Base-by-base conservation (phyloP, 306 rosid species). In the Datisca glomerata region DNA sequence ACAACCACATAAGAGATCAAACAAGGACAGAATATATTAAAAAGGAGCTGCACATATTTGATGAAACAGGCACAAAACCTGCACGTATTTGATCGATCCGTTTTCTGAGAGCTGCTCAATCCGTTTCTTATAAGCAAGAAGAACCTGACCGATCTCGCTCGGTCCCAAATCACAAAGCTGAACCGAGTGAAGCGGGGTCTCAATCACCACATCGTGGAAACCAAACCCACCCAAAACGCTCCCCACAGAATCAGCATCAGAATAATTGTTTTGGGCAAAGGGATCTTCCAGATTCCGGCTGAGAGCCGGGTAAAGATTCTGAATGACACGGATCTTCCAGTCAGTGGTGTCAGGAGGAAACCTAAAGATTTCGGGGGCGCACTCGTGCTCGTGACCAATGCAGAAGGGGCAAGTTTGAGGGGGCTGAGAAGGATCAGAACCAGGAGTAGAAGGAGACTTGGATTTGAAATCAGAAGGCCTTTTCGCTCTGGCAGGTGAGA, bases 321-420 rank as follows among this genome's bases (percentile, higher is more conserved):
- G 61, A 56, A 85, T 80, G 53, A 85, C 85, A 47, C 96, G 69
- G 47, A 80, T 12, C 18, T 20, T 71, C 96, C 96, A 85, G 1
- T 80, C 59, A 4, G 78, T 60, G 57, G 12, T 13, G 1, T 41
- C 49, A 23, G 76, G 54, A 0, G 96, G 96, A 41, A 80, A 41
- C 35, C 96, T 77, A 27, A 85, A 80, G 61, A 76, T 74, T 59
- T 85, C 87, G 41, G 96, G 93, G 5, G 96, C 96, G 13, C 96
- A 80, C 14, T 64, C 57, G 60, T 76, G 75, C 66, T 85, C 87
- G 29, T 62, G 75, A 57, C 96, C 93, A 31, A 73, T 60, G 61
- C 96, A 85, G 64, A 80, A 80, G 47, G 96, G 87, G 59, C 96
- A 85, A 9, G 43, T 29, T 21, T 75, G 75, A 24, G 44, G 42